Conservation (phyloP, 495 filamentous ascomycete genomes). For the Aspergillus leporis region DNA sequence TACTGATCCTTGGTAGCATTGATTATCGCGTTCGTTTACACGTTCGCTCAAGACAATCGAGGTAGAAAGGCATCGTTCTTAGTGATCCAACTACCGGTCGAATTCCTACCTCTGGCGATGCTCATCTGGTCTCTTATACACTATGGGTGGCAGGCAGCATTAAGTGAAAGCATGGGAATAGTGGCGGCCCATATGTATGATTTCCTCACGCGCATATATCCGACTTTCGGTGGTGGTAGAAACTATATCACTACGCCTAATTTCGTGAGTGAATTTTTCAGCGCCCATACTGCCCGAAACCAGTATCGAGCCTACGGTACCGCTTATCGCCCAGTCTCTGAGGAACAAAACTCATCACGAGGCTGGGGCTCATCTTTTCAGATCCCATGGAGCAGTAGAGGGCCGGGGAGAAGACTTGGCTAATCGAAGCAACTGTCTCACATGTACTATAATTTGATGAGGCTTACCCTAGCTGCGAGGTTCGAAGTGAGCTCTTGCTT, state of each 20-base stretch:
- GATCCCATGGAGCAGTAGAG: constrained; percentile 62
- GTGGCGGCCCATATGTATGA: constrained; percentile 83
- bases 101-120: constrained; percentile 75
- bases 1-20: constrained; percentile 57
- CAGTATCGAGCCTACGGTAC: constrained; percentile 60
- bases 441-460: constrained; percentile 3
- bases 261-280: constrained; percentile 64
- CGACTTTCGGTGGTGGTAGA: constrained; percentile 74
- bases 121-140: constrained; percentile 66
- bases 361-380: constrained; percentile 39
- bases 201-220: constrained; percentile 80
- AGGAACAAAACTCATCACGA: constrained; percentile 24
- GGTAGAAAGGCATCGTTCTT: constrained; percentile 68
- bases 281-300: constrained; percentile 32
- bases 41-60: constrained; percentile 77
- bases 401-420: constrained; percentile 69
- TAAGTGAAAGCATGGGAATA: constrained; percentile 66
- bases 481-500: neutral
- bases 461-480: neutral
- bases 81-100: constrained; percentile 73
- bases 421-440: constrained; percentile 8
- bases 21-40: constrained; percentile 77
- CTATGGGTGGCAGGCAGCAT: constrained; percentile 42
- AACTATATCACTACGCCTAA: constrained; percentile 70
- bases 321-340: constrained; percentile 37